These are phyloP conservation scores for Cyanidium caldarium DNA, from an alignment of 23 red algal genomes.

Conservation along the genomic window DNA sequence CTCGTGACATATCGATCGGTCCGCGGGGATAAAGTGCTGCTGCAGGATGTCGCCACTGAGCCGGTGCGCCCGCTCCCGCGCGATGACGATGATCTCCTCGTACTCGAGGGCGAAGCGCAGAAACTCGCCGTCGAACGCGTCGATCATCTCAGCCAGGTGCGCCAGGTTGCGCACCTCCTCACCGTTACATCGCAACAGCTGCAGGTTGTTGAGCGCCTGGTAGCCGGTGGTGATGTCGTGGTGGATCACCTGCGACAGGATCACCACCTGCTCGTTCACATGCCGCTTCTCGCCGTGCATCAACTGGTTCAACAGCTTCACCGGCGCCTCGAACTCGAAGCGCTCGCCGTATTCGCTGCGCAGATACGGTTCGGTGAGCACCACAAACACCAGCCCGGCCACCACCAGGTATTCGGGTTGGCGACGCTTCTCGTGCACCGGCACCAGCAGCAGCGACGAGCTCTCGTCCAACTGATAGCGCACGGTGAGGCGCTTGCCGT, in stretches of 20 bases:
- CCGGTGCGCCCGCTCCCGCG: conserved; percentile 18
- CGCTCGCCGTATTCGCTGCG: conserved; percentile 48
- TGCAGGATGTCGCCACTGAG: conserved; percentile 36
- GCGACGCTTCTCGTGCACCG: conserved; percentile 39
- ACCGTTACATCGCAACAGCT: conserved; percentile 35
- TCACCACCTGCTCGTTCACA: conserved; percentile 49
- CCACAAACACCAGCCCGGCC: conserved; percentile 75
- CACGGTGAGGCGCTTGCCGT: conserved; percentile 29
- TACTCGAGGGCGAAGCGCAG: conserved; percentile 65
- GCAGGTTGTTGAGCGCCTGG: conserved; percentile 32
- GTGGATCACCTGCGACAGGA: conserved; percentile 62
- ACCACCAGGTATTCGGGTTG: conserved; percentile 69
- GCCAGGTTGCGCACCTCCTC: conserved; percentile 32
- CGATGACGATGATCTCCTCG: conserved; percentile 48
- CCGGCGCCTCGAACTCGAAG: conserved; percentile 48
- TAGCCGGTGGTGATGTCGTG: conserved; percentile 54
- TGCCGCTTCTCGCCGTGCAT: conserved; percentile 21
- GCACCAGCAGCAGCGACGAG: conserved; percentile 44
- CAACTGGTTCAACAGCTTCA: conserved; percentile 55
- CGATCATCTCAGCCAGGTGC: conserved; percentile 43
- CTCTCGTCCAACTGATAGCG: conserved; percentile 36
- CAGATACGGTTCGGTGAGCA: conserved; percentile 81
- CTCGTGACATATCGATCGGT: conserved; percentile 21
- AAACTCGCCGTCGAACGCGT: conserved; percentile 24
- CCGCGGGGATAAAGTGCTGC: conserved; percentile 55